A percentile compares a stretch with the other conserved stretches of the same genome.
phyloP scores from a whole-genome alignment of 1,139 yeast genomes.

The Suzukiozyma palmioleophila region DNA sequence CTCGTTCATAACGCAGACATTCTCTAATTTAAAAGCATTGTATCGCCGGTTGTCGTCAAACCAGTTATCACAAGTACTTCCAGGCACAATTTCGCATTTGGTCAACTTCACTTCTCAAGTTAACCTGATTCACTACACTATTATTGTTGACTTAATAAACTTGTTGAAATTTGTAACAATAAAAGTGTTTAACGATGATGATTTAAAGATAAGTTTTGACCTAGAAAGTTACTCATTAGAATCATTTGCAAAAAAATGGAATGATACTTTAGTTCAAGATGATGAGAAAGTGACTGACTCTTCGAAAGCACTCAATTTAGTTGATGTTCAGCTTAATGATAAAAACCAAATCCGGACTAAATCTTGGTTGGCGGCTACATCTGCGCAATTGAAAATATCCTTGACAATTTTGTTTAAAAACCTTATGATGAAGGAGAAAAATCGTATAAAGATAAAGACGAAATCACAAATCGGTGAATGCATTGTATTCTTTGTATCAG shows the following conservation, averaged over 20 bases:
- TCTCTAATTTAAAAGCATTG: conserved; percentile 14
- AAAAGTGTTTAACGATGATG: conserved; percentile 26
- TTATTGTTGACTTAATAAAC: conserved; percentile 20
- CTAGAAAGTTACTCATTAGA: conserved; percentile 9
- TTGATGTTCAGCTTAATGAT: neutral
- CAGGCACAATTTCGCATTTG: conserved; percentile 35
- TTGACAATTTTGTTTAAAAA: conserved; percentile 31
- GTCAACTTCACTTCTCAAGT: conserved; percentile 23
- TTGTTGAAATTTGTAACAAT: conserved; percentile 18
- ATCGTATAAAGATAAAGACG: conserved; percentile 18
- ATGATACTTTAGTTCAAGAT: conserved; percentile 7
- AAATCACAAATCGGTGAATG: conserved; percentile 20
- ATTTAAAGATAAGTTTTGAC: conserved; percentile 12
- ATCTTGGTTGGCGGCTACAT: conserved; percentile 63
- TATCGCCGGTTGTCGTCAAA: conserved; percentile 20
- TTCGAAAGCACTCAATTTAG: neutral
- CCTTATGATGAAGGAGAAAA: conserved; percentile 12
- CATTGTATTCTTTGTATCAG: conserved; percentile 20
- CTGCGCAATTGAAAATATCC: conserved; percentile 53
- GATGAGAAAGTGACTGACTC: conserved; percentile 2
- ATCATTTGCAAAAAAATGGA: conserved; percentile 19
- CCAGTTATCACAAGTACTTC: conserved; percentile 35
- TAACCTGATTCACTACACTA: conserved; percentile 21
- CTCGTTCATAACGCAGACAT: conserved; percentile 9
- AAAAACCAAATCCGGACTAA: conserved; percentile 30